A percentile compares a stretch with the other conserved stretches of the same genome.
Conservation (phyloP, 768 basidiomycete species). For the Hebeloma cylindrosporum region DNA sequence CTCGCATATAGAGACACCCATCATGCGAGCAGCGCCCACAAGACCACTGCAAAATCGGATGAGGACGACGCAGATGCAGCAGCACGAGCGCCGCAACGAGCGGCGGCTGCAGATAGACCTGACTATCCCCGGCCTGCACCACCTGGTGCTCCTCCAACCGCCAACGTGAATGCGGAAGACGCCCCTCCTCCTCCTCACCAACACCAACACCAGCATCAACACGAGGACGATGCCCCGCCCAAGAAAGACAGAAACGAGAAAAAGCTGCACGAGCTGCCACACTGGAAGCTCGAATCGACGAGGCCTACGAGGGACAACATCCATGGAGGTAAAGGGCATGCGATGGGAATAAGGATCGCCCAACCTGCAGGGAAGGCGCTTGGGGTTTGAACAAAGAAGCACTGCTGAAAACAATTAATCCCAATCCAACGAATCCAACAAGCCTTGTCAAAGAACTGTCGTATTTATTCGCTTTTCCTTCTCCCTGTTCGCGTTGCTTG, state of each 20-base stretch:
- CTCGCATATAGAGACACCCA: not conserved
- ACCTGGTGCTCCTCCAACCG: slow-evolving; percentile 27
- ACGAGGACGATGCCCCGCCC: slow-evolving; percentile 46
- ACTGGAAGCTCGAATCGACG: slow-evolving; percentile 47
- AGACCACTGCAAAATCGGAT: slow-evolving; percentile 31
- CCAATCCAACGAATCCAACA: not conserved
- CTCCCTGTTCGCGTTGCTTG: too few relatives aligned
- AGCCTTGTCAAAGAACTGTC: too few relatives aligned
- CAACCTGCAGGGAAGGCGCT: slow-evolving; percentile 50
- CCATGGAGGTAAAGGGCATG: slow-evolving; percentile 35
- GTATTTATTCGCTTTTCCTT: too few relatives aligned
- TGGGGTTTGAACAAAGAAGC: slow-evolving; percentile 15
- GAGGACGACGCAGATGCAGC: slow-evolving; percentile 16
- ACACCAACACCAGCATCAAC: slow-evolving; percentile 27
- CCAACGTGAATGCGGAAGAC: not conserved
- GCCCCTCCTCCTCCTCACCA: not conserved
- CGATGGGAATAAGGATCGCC: slow-evolving; percentile 50
- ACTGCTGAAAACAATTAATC: not conserved
- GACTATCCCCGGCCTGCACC: slow-evolving; percentile 56
- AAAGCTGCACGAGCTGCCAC: slow-evolving; percentile 45
- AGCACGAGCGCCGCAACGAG: too few relatives aligned
- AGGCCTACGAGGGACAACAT: slow-evolving; percentile 47
- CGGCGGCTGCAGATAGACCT: too few relatives aligned
- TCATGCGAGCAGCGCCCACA: slow-evolving; percentile 1
- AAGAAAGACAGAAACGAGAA: slow-evolving; percentile 53